These are phyloP conservation scores for Adansonia grandidieri DNA, from an alignment of 441 rosid species.

Conservation along the genomic window DNA sequence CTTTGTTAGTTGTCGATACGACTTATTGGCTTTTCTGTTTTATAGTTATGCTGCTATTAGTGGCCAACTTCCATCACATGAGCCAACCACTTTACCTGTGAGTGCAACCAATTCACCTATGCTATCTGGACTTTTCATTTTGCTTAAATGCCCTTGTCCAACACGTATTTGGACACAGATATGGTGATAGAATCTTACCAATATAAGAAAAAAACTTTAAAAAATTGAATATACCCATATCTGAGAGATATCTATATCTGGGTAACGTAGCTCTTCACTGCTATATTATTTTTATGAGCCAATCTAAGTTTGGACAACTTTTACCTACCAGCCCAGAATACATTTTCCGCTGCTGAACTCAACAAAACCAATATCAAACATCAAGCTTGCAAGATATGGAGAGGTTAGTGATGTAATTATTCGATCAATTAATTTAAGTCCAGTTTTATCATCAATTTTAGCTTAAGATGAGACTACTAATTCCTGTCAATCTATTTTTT, in stretches of 20 bases:
- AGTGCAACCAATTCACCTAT: constrained; percentile 13
- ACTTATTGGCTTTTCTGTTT: constrained; percentile 17
- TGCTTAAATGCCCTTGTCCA: too few species aligned
- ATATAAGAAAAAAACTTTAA: too few species aligned
- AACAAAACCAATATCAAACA: constrained; percentile 36
- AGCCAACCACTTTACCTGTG: constrained; percentile 33
- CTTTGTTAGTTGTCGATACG: neutral
- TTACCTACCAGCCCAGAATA: constrained; percentile 43
- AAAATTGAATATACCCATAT: neutral
- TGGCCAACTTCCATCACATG: constrained; percentile 44
- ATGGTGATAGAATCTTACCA: too few species aligned
- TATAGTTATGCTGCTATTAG: constrained; percentile 69
- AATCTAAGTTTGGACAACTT: neutral
- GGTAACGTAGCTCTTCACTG: neutral
- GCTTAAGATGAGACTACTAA: constrained; percentile 18
- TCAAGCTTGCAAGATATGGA: constrained; percentile 62
- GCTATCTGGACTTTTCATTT: neutral
- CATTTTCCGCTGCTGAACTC: constrained; percentile 53
- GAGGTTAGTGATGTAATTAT: constrained; percentile 47
- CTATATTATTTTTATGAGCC: neutral
- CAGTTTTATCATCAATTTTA: neutral
- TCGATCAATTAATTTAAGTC: neutral
- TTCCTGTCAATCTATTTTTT: neutral
- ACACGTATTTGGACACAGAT: too few species aligned
- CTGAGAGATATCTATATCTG: neutral